These are phyloP conservation scores for Calonectria pteridis DNA, from an alignment of 2,329 filamentous ascomycete genomes.

Conservation along the genomic window DNA sequence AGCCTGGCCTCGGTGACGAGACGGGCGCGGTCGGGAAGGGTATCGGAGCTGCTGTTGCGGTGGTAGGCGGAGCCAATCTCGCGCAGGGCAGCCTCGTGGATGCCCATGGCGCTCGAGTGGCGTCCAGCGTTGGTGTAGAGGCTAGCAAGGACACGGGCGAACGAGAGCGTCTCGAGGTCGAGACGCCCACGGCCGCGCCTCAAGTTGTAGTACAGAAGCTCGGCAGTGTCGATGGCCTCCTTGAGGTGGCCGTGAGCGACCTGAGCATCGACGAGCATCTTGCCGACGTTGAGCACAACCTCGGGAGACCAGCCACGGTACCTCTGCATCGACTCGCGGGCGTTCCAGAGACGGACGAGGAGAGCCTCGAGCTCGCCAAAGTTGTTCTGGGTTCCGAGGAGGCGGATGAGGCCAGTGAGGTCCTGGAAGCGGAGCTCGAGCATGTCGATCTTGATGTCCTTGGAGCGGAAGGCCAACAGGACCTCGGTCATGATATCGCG, in stretches of 20 bases:
- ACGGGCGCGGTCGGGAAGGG: slow-evolving; percentile 23
- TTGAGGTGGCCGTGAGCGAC: slow-evolving; percentile 28
- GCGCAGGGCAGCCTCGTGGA: slow-evolving; percentile 39
- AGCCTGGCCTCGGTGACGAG: slow-evolving; percentile 32
- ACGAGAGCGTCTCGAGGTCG: slow-evolving; percentile 40
- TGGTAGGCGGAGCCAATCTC: slow-evolving; percentile 38
- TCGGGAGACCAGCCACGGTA: slow-evolving; percentile 38
- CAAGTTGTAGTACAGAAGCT: slow-evolving; percentile 44
- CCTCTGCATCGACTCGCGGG: slow-evolving; percentile 37
- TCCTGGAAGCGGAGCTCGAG: slow-evolving; percentile 57
- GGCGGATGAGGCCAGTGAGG: slow-evolving; percentile 57
- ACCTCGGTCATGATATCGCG: slow-evolving; percentile 48
- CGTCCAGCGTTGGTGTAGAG: slow-evolving; percentile 33
- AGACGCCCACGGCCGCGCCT: slow-evolving; percentile 42
- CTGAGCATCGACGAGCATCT: slow-evolving; percentile 40
- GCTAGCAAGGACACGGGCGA: slow-evolving; percentile 40
- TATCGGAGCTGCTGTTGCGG: slow-evolving; percentile 15
- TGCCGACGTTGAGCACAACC: slow-evolving; percentile 40
- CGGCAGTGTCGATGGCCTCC: slow-evolving; percentile 39
- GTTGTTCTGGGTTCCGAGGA: slow-evolving; percentile 62
- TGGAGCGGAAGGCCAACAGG: slow-evolving; percentile 54
- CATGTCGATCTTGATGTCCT: slow-evolving; percentile 61
- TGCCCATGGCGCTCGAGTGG: slow-evolving; percentile 32
- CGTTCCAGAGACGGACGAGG: slow-evolving; percentile 38
- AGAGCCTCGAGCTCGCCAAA: slow-evolving; percentile 57